Evolutionary conservation across 805 yeast genomes (phyloP), one percentile per base, ranked within the genome.

Genomic region (Metschnikowia kunwiensis): DNA sequence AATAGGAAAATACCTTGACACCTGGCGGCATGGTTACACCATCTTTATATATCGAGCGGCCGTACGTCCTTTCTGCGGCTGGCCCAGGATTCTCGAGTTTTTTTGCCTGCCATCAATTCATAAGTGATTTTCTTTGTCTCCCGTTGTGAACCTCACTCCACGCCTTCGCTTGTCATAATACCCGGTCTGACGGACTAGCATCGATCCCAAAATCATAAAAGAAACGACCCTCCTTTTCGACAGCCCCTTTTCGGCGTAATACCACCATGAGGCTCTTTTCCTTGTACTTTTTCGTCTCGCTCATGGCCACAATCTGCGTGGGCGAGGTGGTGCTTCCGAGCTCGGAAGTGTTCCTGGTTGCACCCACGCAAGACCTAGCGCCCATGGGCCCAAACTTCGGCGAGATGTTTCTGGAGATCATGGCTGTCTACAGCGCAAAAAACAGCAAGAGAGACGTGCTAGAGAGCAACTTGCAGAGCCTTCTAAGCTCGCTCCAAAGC

Each of bases 401-500:
- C 8, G 9, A n/a, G 22, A 28, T 47, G 11, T 46, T 38, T 29
- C 26, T 36, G 17, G 23, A 31, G 17, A 27, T 48, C 7, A 9
- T 32, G 22, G 29, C 30, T 5, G 14, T 30, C 2, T 23, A 18
- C 13, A n/a, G 21, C 3, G 24, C 14, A 2, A 11, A 12, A 7
- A 22, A n/a, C 11, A 14, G 24, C 5, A 46, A 46, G 19, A 30
- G 50, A 35, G 49, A 43, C 14, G 22, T 16, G 4, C 30, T 40
- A 5, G 30, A 20, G 22, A 44, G 34, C 16, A 37, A 34, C 11
- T 35, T 46, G 19, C 40, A 33, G 2, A 26, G 36, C 10, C 39
- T 57, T 5, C 42, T 57, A 10, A 21, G 28, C 13, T 27, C 50
- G 2, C 56, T 60, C 3, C 50, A 52, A 41, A 40, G 45, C 19